phyloP scores from a whole-genome alignment of 352 stramenopile species.

The Saprolegnia diclina region DNA sequence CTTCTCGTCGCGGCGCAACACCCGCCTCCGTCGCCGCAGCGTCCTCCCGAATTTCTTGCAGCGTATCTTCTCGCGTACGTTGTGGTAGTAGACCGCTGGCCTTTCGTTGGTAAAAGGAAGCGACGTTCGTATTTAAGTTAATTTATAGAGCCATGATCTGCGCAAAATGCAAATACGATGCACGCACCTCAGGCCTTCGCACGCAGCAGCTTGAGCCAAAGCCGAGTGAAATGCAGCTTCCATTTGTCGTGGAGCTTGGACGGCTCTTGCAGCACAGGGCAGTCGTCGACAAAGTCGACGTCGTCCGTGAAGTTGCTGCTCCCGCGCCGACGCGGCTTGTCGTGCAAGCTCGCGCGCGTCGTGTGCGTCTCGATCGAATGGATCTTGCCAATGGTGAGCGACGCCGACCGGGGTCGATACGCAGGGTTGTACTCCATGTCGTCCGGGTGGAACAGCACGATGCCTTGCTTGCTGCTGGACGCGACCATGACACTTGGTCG shows the following conservation, averaged over 20 bases:
- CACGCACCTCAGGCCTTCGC: too few relatives aligned
- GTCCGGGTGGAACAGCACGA: constrained; percentile 5
- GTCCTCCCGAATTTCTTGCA: not conserved
- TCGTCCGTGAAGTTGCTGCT: not conserved
- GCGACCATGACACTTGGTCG: not conserved
- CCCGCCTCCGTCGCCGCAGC: not conserved
- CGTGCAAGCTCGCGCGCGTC: not conserved
- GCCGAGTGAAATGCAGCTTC: not conserved
- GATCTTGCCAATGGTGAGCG: not conserved
- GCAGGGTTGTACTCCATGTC: not conserved
- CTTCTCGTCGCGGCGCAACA: not conserved
- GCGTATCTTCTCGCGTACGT: not conserved
- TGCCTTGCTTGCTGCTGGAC: not conserved
- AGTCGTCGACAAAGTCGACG: constrained; percentile 4
- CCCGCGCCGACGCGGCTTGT: not conserved
- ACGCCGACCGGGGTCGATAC: not conserved
- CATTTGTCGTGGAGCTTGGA: not conserved
- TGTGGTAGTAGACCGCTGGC: not conserved
- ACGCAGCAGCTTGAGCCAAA: not conserved
- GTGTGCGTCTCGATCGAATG: not conserved
- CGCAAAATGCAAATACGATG: too few relatives aligned
- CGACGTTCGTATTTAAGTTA: constrained; percentile 16
- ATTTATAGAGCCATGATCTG: not conserved
- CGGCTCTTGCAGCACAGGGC: not conserved
- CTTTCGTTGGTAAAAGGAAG: constrained; percentile 4